Evolutionary conservation across 805 yeast species (phyloP), one percentile per base, ranked within the genome.

Genomic region (Torulaspora delbrueckii): DNA sequence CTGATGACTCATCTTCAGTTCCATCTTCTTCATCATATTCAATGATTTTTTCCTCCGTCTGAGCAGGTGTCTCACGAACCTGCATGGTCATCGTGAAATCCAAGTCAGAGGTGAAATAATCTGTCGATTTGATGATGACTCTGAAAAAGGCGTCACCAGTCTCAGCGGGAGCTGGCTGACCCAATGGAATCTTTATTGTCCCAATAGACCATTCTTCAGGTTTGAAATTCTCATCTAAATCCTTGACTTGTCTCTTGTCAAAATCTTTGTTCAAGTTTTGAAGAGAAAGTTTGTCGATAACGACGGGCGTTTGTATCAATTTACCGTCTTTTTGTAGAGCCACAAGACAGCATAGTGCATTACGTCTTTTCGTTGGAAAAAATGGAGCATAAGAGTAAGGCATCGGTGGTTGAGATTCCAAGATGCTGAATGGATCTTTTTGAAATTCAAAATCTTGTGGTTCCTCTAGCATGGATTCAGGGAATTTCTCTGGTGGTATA

Each of bases 91-190:
- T 66, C 8, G 90, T 84, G 50, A 82, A 75, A 53, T 83, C 87
- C 19, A 87, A 63, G 62, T 91, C 97, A 14, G 78, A 68, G 5
- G 96, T 96, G 63, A 86, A 87, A 64, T 87, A 90, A 37, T 85
- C 81, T 43, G 85, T 76, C 45, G 85, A 82, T 59, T 81, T 79
- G 59, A 91, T 65, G 19, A 81, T 68, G 13, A 90, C 70, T 67
- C 89, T 77, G 72, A 86, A 86, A 53, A 78, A 81, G 59, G 69
- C 78, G 34, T 68, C 71, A 35, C 95, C 96, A 13, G 70, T 69
- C 45, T 74, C 74, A 14, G 75, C 75, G n/a, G 98, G 97, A 12
- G 95, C 80, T 37, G 95, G 89, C 40, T 80, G 74, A 6, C 82
- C 66, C 40, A 90, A 63, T 55, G 83, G 86, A 46, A 90, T 72